These are phyloP conservation scores for Mrakia blollopis DNA, from an alignment of 768 basidiomycete genomes.

Conservation along the genomic window DNA sequence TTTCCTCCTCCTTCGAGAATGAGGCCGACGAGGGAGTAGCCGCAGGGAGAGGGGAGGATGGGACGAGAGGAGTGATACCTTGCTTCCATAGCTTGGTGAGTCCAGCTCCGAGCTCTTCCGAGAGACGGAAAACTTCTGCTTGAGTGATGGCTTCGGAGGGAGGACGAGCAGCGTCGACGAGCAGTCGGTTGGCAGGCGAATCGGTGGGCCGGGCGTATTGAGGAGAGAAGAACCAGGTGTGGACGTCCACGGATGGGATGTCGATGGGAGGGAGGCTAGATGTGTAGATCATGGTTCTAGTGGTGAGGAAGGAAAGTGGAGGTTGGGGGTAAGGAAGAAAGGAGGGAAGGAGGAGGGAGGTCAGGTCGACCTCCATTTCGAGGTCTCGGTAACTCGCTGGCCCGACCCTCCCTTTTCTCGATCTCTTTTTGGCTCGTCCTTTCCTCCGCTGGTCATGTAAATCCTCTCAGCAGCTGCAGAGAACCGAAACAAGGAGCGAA, in stretches of 20 bases:
- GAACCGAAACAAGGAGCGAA: too few relatives aligned
- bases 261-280: background rate
- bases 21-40: background rate
- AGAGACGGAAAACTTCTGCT: background rate
- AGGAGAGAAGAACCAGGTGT: background rate
- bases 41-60: background rate
- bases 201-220: background rate
- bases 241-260: background rate
- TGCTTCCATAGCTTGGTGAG: slow-evolving; percentile 5
- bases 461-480: too few relatives aligned
- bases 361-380: too few relatives aligned
- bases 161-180: background rate
- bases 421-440: too few relatives aligned
- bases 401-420: too few relatives aligned
- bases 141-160: background rate
- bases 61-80: background rate
- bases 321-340: too few relatives aligned
- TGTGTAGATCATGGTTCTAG: slow-evolving; percentile 10
- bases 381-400: too few relatives aligned
- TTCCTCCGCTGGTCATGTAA: too few relatives aligned
- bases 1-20: background rate
- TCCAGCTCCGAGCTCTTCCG: slow-evolving; percentile 7
- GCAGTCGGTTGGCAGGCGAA: background rate
- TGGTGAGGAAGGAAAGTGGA: too few relatives aligned
- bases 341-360: too few relatives aligned